These are phyloP conservation scores for Aureobasidium zeae DNA, from an alignment of 2,329 filamentous ascomycete species.

Conservation along the genomic window DNA sequence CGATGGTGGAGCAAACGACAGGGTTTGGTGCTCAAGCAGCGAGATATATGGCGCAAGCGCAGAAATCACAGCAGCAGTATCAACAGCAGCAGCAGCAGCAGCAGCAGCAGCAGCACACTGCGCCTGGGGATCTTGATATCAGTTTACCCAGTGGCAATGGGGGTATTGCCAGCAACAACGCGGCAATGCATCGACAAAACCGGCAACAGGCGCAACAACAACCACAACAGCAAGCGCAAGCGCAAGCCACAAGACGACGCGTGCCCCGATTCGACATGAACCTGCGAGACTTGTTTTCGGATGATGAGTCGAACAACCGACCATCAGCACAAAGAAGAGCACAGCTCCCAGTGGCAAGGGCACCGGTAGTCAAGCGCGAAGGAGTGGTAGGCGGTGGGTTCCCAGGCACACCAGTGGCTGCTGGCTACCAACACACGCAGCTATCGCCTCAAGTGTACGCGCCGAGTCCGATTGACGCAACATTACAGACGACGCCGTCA, in stretches of 20 bases:
- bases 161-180: neutral
- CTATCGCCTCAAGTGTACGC: conserved; percentile 4
- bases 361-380: conserved; percentile 1
- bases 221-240: neutral
- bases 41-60: conserved; percentile 9
- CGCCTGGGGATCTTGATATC: neutral
- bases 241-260: conserved; percentile 29
- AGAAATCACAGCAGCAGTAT: conserved; percentile 13
- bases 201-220: conserved; percentile 6
- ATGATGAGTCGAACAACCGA: conserved; percentile 32
- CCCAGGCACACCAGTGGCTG: conserved; percentile 1
- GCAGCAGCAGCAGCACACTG: neutral
- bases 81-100: conserved; percentile 11
- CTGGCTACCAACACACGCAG: conserved; percentile 2
- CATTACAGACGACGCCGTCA: conserved; percentile 3
- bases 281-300: conserved; percentile 42
- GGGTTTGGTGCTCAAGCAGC: conserved; percentile 52
- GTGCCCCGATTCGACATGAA: conserved; percentile 52
- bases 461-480: conserved; percentile 12
- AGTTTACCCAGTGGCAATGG: conserved; percentile 13
- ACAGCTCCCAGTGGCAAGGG: conserved; percentile 20
- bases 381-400: conserved; percentile 3
- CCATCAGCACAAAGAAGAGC: conserved; percentile 24
- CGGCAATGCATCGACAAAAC: too few relatives aligned
- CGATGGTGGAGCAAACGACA: conserved; percentile 83